Conservation (phyloP, 306 rosid genomes). For the Pachyrhizus erosus region DNA sequence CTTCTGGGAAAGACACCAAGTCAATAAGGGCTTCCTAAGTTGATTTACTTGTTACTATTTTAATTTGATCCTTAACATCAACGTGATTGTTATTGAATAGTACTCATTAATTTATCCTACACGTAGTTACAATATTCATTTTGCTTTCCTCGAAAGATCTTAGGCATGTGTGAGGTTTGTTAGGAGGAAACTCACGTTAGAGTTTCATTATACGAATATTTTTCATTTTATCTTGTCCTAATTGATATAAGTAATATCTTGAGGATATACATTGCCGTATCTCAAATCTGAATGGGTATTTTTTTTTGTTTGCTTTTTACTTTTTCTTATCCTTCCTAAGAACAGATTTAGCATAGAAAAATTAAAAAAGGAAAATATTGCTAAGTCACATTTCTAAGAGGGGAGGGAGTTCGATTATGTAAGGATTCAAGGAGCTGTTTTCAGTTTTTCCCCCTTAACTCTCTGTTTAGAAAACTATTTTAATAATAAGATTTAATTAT, state of each 20-base stretch:
- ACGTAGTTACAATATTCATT: background rate
- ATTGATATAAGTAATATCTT: background rate
- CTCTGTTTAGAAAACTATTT: background rate
- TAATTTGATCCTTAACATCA: conserved; percentile 2
- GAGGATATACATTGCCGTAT: background rate
- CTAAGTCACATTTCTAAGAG: background rate
- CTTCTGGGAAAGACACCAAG: conserved; percentile 30
- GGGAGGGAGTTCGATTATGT: background rate
- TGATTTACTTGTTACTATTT: background rate
- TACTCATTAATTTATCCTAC: background rate
- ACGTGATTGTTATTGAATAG: background rate
- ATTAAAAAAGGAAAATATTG: no score
- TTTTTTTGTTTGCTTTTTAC: background rate
- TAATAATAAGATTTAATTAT: no score
- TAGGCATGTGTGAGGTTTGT: background rate
- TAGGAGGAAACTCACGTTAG: background rate
- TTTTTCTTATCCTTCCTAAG: background rate
- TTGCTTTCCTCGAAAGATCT: background rate
- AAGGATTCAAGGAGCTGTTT: background rate
- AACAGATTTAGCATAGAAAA: background rate
- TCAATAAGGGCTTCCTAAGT: background rate
- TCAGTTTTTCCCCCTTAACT: background rate
- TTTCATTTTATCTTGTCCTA: background rate
- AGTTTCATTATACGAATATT: background rate
- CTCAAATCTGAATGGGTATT: background rate